phyloP scores from a whole-genome alignment of 2,329 filamentous ascomycete species.

The Nemania serpens region DNA sequence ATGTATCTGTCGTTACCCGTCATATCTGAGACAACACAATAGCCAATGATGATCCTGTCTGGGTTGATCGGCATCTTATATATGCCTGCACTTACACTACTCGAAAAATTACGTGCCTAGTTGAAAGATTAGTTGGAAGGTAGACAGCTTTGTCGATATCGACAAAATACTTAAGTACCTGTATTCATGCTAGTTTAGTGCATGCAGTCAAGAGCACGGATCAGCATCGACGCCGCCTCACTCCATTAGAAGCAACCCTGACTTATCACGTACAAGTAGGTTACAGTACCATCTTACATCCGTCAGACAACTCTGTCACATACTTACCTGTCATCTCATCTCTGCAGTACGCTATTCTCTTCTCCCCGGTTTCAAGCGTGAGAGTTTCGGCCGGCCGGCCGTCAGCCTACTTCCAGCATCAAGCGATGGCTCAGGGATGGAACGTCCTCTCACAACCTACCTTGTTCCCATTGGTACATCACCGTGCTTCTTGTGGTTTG shows the following conservation, averaged over 20 bases:
- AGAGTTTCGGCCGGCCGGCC: conserved; percentile 10
- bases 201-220: too few species aligned
- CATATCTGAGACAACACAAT: background rate
- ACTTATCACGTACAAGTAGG: conserved; percentile 9
- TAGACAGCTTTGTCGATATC: too few species aligned
- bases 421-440: conserved; percentile 10
- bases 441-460: background rate
- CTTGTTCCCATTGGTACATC: background rate
- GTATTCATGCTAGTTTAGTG: too few species aligned
- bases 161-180: too few species aligned
- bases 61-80: too few species aligned
- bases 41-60: background rate
- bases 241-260: conserved; percentile 6
- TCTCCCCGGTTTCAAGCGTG: background rate
- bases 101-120: too few species aligned
- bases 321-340: background rate
- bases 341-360: background rate
- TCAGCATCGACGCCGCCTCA: too few species aligned
- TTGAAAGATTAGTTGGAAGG: too few species aligned
- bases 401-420: conserved; percentile 2
- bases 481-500: background rate
- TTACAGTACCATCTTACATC: background rate
- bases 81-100: too few species aligned
- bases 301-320: background rate
- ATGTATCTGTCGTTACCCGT: background rate